Evolutionary conservation across 139 green algal species (phyloP), one percentile per base, ranked within the genome.

Genomic region (Asterochloris sp.): DNA sequence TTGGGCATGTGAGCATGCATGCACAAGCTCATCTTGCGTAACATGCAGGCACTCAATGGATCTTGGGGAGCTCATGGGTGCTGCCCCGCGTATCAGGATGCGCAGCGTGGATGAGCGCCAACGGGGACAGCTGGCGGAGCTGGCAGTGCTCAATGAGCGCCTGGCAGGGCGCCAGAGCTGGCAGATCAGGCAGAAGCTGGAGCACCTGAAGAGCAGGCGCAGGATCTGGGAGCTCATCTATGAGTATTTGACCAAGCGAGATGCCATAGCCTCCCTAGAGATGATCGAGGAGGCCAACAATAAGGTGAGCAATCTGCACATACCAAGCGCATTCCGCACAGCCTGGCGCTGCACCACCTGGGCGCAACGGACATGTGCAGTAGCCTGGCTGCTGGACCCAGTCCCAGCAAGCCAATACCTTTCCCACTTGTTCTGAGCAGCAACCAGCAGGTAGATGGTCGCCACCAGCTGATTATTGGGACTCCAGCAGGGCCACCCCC

Each of bases 171-270:
- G 63, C 1, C 24, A 67, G 17, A 69, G 60, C 21, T 78, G 69
- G 69, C 38, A 78, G 79, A 78, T 83, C 19, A 67, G 81, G 62
- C 75, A 63, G 12, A 69, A 71, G 26, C 28, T 84, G 15, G 81
- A 84, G 75, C 92, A 93, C 76, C 76, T 98, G 11, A 90, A 91
- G 21, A 89, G 83, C 11, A 83, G 86, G 13, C 79, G 91, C 27
- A 82, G 85, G 38, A 93, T 91, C 83, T 98, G 94, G 94, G 90
- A 95, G 84, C 78, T 87, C 71, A 91, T 97, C 9, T 96, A 94
- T 80, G 80, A 97, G 64, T 89, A 92, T 27, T 87, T 97, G 13
- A 92, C 87, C 8, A 89, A 90, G 78, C 67, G 86, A 13, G 94
- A 98, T 24, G 89, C 88, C 11, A 87, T 86, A 54, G 91, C 91